These are phyloP conservation scores for Starmerella sirachaensis DNA, from an alignment of 805 yeast species.

Conservation along the genomic window DNA sequence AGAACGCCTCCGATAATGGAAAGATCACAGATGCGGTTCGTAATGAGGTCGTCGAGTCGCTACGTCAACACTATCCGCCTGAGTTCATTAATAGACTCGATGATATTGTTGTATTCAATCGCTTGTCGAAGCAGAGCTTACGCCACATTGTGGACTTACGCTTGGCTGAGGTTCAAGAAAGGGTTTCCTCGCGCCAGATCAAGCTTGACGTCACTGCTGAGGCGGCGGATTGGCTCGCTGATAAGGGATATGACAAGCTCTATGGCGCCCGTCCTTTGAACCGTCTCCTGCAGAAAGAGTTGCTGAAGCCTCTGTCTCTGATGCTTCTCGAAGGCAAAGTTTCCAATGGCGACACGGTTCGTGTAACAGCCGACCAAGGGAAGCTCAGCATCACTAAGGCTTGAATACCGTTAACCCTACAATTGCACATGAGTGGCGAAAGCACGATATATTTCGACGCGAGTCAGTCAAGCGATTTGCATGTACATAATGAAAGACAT, in stretches of 20 bases:
- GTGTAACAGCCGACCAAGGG: conserved; percentile 37
- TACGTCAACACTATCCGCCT: conserved; percentile 74
- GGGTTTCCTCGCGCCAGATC: conserved; percentile 71
- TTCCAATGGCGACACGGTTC: conserved; percentile 43
- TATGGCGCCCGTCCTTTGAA: conserved; percentile 97
- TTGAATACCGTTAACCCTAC: no score
- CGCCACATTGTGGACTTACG: conserved; percentile 76
- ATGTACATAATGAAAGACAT: no score
- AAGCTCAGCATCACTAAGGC: conserved; percentile 30
- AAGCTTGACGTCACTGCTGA: conserved; percentile 40
- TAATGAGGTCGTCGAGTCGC: conserved; percentile 47
- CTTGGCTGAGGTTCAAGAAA: conserved; percentile 63
- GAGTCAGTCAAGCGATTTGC: no score
- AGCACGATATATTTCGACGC: no score
- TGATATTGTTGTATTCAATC: conserved; percentile 85
- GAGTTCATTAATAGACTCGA: conserved; percentile 92
- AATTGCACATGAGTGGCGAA: no score
- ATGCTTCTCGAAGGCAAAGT: conserved; percentile 70
- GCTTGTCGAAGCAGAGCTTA: conserved; percentile 66
- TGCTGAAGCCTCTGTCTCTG: conserved; percentile 83
- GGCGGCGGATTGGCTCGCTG: conserved; percentile 69
- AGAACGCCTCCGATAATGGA: conserved; percentile 40
- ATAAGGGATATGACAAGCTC: conserved; percentile 76
- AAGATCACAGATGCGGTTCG: conserved; percentile 44
- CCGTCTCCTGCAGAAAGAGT: conserved; percentile 67